phyloP scores from a whole-genome alignment of 495 filamentous ascomycete species.

The Podospora comata region DNA sequence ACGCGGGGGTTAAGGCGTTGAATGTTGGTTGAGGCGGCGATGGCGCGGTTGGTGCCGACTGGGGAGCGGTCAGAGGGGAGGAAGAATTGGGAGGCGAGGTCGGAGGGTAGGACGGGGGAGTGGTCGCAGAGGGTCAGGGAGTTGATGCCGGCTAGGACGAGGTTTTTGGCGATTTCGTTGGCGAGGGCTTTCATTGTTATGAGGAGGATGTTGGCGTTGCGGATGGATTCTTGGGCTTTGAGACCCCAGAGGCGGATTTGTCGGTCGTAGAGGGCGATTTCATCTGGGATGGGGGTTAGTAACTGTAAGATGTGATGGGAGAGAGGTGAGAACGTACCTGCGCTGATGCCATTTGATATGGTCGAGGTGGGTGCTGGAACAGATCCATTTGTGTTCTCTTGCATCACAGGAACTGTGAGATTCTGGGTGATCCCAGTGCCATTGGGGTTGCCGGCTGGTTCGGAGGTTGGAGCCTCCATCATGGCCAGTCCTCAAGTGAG shows the following conservation, averaged over 20 bases:
- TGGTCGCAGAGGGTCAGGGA: conserved; percentile 88
- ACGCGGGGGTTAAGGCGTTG: conserved; percentile 89
- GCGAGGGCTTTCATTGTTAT: conserved; percentile 86
- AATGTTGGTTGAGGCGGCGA: conserved; percentile 74
- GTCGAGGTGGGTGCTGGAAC: neutral
- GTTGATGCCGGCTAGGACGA: conserved; percentile 92
- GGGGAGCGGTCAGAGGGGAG: conserved; percentile 60
- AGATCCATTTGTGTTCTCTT: conserved; percentile 15
- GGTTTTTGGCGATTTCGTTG: conserved; percentile 94
- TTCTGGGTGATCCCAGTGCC: neutral
- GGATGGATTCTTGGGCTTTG: conserved; percentile 84
- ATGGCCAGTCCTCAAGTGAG: neutral
- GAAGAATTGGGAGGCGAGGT: conserved; percentile 89
- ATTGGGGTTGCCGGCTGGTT: neutral
- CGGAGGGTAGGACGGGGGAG: conserved; percentile 69
- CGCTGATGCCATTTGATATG: conserved; percentile 31
- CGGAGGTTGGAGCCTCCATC: conserved; percentile 4
- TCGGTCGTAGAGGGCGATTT: conserved; percentile 95
- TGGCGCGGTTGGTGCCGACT: conserved; percentile 79
- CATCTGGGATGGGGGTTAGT: conserved; percentile 55
- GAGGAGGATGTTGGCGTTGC: conserved; percentile 85
- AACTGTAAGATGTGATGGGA: neutral
- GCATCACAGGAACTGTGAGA: neutral
- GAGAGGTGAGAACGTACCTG: conserved; percentile 25
- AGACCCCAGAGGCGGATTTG: conserved; percentile 99